Base-by-base conservation (phyloP, 495 filamentous ascomycete species). In the Filosporella fistucella region DNA sequence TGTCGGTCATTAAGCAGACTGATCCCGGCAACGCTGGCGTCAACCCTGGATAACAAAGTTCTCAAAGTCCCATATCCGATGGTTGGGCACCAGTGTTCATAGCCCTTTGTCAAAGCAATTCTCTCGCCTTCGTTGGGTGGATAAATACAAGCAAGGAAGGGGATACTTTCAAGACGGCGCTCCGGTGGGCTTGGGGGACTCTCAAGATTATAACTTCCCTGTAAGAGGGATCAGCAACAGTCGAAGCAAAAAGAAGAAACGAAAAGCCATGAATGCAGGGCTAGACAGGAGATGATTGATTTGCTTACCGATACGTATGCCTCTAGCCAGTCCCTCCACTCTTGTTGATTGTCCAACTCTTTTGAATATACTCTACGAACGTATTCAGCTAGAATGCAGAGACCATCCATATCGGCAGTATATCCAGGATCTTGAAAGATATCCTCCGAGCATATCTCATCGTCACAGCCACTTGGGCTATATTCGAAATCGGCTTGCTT, bases 191-290 rank as follows among this genome's bases (percentile, higher is more conserved):
- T 48, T n/a, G 67, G 68, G 8, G 68, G 67, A 32, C 59, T 54
- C 8, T 51, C 62, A 30, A 69, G 24, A 48, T 67, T 70, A 54
- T 61, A 70, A 11, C 58, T 47, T 16, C 68, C 68, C 58, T 70
- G 54, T 22, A 25, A 17, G 40, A 46, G 42, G 26, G 41, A 35
- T 18, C 35, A 23, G 21, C 47, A 52, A 23, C 28, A 34, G 17
- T 41, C 13, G 14, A 52, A 22, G 21, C 47, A 52, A 23, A 24
- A 9, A 17, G 20, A 21, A 42, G 42, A 52, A 10, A 33, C 18
- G 12, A 4, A 14, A 7, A 11, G 6, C 20, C 5, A 11, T 12
- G 39, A 29, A 17, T 3, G 39, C 39, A n/a, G 22, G 29, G 7
- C 8, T 23, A 18, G 2, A 11, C 7, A 30, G 29, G 8, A 45